Percentiles rank a stretch among this genome's conserved stretches.
Conservation (phyloP, 1,139 yeast genomes). For the Yarrowia galli region DNA sequence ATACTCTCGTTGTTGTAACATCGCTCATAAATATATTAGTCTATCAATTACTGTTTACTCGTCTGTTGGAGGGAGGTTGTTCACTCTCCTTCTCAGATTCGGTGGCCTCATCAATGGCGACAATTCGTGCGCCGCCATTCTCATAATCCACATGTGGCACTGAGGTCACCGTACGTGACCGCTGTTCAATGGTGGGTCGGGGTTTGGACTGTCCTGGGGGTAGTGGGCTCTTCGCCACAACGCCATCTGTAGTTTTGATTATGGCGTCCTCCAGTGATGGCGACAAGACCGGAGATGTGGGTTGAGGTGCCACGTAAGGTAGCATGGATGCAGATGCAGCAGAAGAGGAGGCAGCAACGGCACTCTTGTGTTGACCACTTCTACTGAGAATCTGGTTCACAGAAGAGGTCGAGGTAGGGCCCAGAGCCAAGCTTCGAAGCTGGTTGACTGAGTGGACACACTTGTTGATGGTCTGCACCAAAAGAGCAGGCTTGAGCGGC, state of each 20-base stretch:
- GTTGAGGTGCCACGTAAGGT: slow-evolving; percentile 36
- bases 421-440: slow-evolving; percentile 51
- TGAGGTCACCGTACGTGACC: slow-evolving; percentile 38
- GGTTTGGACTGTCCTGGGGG: slow-evolving; percentile 15
- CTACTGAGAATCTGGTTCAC: slow-evolving; percentile 34
- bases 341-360: slow-evolving; percentile 20
- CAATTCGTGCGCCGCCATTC: slow-evolving; percentile 28
- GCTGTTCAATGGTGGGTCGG: slow-evolving; percentile 24
- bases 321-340: slow-evolving; percentile 38
- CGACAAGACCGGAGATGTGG: slow-evolving; percentile 22
- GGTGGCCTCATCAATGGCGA: slow-evolving; percentile 24
- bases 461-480: slow-evolving; percentile 83
- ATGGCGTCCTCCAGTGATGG: slow-evolving; percentile 32
- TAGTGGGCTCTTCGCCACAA: slow-evolving; percentile 2
- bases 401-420: slow-evolving; percentile 47
- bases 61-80: slow-evolving; percentile 30
- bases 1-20: neutral
- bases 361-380: slow-evolving; percentile 32
- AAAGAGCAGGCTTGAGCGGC: slow-evolving; percentile 81
- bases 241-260: slow-evolving; percentile 24
- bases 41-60: slow-evolving; percentile 37
- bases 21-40: slow-evolving; percentile 36
- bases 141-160: slow-evolving; percentile 34
- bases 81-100: slow-evolving; percentile 19
- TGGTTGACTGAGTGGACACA: slow-evolving; percentile 66